Conservation (phyloP, 805 yeast species). For the Wickerhamiella kurtzmanii region DNA sequence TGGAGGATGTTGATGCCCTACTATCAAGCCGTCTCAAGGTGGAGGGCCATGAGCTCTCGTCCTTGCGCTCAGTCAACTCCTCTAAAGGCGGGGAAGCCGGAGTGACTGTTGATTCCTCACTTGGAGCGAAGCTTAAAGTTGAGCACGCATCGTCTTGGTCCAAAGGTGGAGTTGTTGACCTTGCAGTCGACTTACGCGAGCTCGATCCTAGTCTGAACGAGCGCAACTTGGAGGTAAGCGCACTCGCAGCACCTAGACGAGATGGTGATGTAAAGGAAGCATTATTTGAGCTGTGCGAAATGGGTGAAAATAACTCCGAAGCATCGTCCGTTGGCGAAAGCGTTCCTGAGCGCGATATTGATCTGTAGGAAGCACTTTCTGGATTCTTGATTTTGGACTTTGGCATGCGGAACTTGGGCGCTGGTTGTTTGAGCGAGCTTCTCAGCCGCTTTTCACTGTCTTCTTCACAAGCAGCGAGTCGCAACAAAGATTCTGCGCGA, state of each 20-base stretch:
- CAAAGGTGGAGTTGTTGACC: neutral
- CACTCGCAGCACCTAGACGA: no score
- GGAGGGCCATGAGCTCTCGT: neutral
- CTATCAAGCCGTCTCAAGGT: neutral
- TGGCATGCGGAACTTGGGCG: neutral
- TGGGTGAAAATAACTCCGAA: no score
- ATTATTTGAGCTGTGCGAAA: neutral
- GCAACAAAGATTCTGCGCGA: neutral
- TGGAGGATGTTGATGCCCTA: neutral
- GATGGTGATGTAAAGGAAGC: no score
- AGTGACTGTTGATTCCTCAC: neutral
- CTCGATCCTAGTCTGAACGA: neutral
- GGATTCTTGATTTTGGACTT: neutral
- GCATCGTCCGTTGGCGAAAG: neutral
- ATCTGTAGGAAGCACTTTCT: neutral
- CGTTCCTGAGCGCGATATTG: neutral
- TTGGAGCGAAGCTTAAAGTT: neutral
- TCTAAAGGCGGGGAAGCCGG: neutral
- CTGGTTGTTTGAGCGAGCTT: neutral
- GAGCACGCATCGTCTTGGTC: neutral
- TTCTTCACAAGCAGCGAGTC: neutral
- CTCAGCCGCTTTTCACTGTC: neutral
- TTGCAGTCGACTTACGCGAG: neutral
- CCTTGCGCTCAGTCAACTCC: neutral
- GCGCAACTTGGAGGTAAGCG: neutral